Conservation (phyloP, 129 eudicot genomes). For the sunflower (Helianthus annuus) region HanXRQr2.0-SUNRISE NC_035440.2:33005171-33005670, state of each 20-base stretch:
- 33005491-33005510: conserved; percentile 54
- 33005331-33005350: conserved; percentile 34
- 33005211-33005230: conserved; percentile 60
- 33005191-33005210: conserved; percentile 84
- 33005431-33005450: conserved; percentile 66
- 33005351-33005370: conserved; percentile 84
- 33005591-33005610: conserved; percentile 66
- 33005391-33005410: conserved; percentile 41
- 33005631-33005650: conserved; percentile 20
- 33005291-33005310: conserved; percentile 66
- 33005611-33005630: conserved; percentile 32
- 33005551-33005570: conserved; percentile 59
- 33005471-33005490: conserved; percentile 48
- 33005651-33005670: conserved; percentile 68
- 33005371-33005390: conserved; percentile 58
- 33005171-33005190: conserved; percentile 71
- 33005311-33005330: conserved; percentile 73
- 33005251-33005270: conserved; percentile 85
- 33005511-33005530: conserved; percentile 31
- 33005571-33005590: conserved; percentile 69
- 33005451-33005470: conserved; percentile 61
- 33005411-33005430: conserved; percentile 43
- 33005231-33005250: conserved; percentile 69
- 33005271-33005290: conserved; percentile 57
- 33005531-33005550: conserved; percentile 72